Conservation (phyloP, 164 flowering plant genomes). For the Umbilicus rupestris region DNA sequence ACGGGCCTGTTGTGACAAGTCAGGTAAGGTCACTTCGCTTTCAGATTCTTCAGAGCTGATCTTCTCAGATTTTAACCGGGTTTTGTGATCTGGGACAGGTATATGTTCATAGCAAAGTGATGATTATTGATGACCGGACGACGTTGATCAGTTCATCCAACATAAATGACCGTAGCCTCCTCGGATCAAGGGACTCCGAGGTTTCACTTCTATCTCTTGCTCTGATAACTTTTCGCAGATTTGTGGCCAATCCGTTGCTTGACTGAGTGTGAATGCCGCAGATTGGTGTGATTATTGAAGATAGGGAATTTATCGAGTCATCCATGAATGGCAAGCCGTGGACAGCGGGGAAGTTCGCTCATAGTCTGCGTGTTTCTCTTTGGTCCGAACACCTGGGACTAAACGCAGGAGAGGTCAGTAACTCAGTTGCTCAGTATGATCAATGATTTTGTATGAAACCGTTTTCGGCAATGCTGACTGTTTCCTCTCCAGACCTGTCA, state of each 20-base stretch:
- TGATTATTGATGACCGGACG: constrained; percentile 76
- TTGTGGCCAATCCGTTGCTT: neutral
- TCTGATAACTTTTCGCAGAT: too few relatives aligned
- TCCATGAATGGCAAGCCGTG: constrained; percentile 45
- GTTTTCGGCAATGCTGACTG: neutral
- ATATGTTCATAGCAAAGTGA: constrained; percentile 92
- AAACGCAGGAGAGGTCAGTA: constrained; percentile 33
- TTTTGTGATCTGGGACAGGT: constrained; percentile 27
- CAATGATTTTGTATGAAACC: neutral
- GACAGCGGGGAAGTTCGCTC: constrained; percentile 56
- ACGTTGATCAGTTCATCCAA: constrained; percentile 85
- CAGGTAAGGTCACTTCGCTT: too few relatives aligned
- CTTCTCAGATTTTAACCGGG: neutral
- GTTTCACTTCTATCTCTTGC: constrained; percentile 24
- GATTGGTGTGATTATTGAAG: constrained; percentile 91
- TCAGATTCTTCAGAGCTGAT: too few relatives aligned
- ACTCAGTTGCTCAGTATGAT: neutral
- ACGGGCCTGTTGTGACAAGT: constrained; percentile 75
- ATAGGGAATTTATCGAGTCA: constrained; percentile 59
- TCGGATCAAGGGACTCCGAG: constrained; percentile 98
- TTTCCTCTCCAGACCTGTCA: constrained; percentile 27
- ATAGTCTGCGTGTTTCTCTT: constrained; percentile 42
- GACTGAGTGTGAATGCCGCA: constrained; percentile 19
- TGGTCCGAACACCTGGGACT: constrained; percentile 68
- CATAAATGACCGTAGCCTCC: constrained; percentile 89